Percentiles rank a stretch among this genome's conserved stretches.
Evolutionary conservation across 306 rosid genomes (phyloP).

Genomic region (Castanea crenata): DNA sequence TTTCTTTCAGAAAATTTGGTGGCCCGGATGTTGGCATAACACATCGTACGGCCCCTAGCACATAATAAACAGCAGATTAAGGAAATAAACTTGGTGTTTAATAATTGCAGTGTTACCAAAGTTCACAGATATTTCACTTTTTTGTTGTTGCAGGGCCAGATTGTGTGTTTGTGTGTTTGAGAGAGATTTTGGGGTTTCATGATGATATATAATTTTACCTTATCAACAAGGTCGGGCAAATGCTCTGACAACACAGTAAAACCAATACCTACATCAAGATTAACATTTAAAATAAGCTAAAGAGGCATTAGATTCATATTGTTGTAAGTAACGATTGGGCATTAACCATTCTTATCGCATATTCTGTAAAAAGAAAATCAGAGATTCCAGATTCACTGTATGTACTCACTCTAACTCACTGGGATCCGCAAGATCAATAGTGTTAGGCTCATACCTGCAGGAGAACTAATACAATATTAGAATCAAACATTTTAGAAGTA

Average conservation of each 20-base stretch:
- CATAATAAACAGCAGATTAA: too few relatives aligned
- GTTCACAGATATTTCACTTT: neutral
- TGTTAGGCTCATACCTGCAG: conserved; percentile 93
- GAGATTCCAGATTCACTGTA: neutral
- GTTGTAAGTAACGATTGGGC: conserved; percentile 2
- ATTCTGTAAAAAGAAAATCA: neutral
- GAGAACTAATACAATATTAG: neutral
- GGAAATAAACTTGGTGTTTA: neutral
- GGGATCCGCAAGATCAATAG: conserved; percentile 87
- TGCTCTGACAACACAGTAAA: conserved; percentile 80
- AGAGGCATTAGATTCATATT: conserved; percentile 11
- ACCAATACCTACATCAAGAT: conserved; percentile 77
- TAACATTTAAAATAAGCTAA: conserved; percentile 22
- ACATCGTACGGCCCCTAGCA: too few relatives aligned
- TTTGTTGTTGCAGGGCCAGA: neutral
- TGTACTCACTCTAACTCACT: conserved; percentile 83
- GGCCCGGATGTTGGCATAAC: too few relatives aligned
- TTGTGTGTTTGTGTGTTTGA: neutral
- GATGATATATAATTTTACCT: conserved; percentile 44
- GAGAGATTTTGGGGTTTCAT: neutral
- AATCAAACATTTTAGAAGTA: neutral
- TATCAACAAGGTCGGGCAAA: conserved; percentile 91
- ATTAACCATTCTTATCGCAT: neutral
- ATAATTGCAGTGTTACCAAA: neutral
- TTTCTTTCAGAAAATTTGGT: neutral